These are phyloP conservation scores for Diaporthe australafricana DNA, from an alignment of 2,329 filamentous ascomycete genomes.

Conservation along the genomic window DNA sequence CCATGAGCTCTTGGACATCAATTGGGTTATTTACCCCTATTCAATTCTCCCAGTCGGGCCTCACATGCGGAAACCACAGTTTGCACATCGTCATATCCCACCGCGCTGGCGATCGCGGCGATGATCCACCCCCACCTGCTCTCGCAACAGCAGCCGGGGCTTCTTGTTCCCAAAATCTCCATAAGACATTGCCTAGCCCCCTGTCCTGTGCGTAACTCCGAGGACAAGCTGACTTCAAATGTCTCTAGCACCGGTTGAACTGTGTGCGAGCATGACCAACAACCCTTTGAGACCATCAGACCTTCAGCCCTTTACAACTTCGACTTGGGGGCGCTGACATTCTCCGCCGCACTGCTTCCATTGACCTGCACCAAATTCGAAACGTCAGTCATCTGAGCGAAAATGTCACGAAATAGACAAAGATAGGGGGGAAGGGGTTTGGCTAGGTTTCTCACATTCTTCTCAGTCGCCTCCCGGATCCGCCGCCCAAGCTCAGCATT, in stretches of 20 bases:
- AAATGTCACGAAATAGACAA: not conserved
- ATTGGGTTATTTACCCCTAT: not conserved
- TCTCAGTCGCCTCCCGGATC: constrained; percentile 66
- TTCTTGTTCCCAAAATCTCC: not conserved
- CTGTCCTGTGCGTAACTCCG: too few species aligned
- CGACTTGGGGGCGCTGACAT: not conserved
- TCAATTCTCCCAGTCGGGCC: not conserved
- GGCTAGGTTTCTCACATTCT: constrained; percentile 44
- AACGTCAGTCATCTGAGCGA: not conserved
- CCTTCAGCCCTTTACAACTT: not conserved
- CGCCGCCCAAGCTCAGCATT: constrained; percentile 63
- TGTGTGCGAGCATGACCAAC: not conserved
- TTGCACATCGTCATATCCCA: constrained; percentile 9
- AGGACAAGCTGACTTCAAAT: too few species aligned
- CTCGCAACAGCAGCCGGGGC: not conserved
- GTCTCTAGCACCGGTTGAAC: not conserved
- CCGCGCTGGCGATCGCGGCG: not conserved
- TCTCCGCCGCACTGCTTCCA: not conserved
- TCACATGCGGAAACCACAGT: not conserved
- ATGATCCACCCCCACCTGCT: not conserved
- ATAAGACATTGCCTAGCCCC: not conserved
- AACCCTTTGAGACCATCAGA: not conserved
- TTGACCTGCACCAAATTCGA: not conserved
- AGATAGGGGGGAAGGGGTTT: not conserved
- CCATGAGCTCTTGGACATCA: not conserved